phyloP scores from a whole-genome alignment of 768 basidiomycete species.

The Amanita exitialis region DNA sequence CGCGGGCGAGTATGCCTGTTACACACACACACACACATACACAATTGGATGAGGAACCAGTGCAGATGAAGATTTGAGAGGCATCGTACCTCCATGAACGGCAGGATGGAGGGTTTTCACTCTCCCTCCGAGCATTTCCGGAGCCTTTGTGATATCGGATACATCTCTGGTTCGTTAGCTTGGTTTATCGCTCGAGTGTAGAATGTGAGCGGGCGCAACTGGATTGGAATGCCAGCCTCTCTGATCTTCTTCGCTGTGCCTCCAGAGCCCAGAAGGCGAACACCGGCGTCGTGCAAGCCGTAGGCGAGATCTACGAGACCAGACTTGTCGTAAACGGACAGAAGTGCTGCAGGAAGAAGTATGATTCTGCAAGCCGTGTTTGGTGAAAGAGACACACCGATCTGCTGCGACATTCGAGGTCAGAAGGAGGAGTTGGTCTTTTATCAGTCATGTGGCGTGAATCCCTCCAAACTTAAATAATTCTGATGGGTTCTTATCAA shows the following conservation, averaged over 20 bases:
- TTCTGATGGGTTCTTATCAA: too few relatives aligned
- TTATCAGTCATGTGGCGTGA: too few relatives aligned
- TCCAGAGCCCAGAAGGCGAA: constrained; percentile 88
- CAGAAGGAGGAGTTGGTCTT: background rate
- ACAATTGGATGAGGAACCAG: constrained; percentile 5
- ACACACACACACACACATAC: too few relatives aligned
- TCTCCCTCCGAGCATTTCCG: constrained; percentile 97
- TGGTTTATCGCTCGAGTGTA: background rate
- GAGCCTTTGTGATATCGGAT: constrained; percentile 92
- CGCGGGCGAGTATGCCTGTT: constrained; percentile 86
- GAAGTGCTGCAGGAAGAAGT: constrained; percentile 43
- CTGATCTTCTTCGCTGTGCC: constrained; percentile 98
- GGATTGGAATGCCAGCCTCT: constrained; percentile 83
- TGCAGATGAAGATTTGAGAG: background rate
- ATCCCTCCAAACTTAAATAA: too few relatives aligned
- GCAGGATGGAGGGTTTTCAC: constrained; percentile 98
- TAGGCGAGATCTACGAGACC: constrained; percentile 82
- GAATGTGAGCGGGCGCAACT: constrained; percentile 41
- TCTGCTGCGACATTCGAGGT: background rate
- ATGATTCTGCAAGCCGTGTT: background rate
- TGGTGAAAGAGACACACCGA: background rate
- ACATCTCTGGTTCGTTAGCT: constrained; percentile 61
- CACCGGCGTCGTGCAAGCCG: constrained; percentile 72
- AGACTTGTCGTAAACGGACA: constrained; percentile 96
- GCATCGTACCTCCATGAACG: constrained; percentile 78